Conservation (phyloP, 108 stramenopile genomes). For the Skeletonema marinoi region DNA sequence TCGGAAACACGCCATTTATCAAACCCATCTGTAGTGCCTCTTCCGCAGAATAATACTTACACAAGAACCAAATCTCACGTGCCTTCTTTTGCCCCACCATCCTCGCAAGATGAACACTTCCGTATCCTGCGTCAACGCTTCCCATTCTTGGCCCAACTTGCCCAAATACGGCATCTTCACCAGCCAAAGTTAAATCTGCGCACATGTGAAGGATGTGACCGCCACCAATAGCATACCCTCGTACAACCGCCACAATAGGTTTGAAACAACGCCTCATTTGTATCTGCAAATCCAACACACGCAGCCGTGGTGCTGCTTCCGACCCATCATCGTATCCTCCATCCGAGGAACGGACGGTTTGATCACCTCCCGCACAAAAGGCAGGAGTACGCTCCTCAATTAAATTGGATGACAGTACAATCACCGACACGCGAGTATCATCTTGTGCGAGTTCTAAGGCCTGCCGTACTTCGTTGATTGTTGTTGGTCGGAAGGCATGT, state of each 20-base stretch:
- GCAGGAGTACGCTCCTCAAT: conserved; percentile 68
- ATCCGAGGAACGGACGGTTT: conserved; percentile 76
- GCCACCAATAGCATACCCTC: conserved; percentile 94
- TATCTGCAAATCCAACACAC: conserved; percentile 88
- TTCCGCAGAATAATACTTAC: conserved; percentile 79
- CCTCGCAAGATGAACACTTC: conserved; percentile 83
- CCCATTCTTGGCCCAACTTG: conserved; percentile 95
- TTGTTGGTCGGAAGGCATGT: conserved; percentile 94
- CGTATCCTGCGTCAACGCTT: conserved; percentile 95
- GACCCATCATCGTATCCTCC: conserved; percentile 93
- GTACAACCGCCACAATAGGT: conserved; percentile 92
- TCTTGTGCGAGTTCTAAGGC: conserved; percentile 88
- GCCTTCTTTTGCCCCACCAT: conserved; percentile 94
- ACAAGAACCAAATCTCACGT: conserved; percentile 93
- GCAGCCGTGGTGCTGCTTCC: conserved; percentile 76
- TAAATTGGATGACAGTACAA: conserved; percentile 77
- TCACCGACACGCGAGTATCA: conserved; percentile 76
- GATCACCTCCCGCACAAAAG: conserved; percentile 96
- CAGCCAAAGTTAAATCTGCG: conserved; percentile 86
- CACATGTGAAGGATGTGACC: conserved; percentile 97
- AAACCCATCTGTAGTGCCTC: conserved; percentile 92
- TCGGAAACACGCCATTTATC: conserved; percentile 80
- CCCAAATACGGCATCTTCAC: conserved; percentile 89
- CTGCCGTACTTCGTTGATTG: conserved; percentile 87
- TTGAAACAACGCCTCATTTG: conserved; percentile 96